Conservation (phyloP, 176 grass and related monocot species). For the Juncus inflexus region DNA sequence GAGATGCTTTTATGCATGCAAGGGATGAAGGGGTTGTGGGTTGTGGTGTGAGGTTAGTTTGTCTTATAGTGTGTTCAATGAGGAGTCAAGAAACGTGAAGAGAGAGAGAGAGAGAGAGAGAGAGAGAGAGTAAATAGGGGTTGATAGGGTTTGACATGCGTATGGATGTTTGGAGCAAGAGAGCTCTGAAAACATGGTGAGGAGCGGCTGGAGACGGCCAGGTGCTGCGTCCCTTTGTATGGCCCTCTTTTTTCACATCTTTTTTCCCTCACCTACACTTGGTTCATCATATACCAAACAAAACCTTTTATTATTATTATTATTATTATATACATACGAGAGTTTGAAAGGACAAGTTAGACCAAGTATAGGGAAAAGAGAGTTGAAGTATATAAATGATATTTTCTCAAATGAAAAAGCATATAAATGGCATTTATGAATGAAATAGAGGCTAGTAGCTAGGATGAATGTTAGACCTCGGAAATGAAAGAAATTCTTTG, state of each 20-base stretch:
- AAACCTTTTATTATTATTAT: neutral
- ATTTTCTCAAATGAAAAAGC: too few species aligned
- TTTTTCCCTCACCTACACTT: conserved; percentile 1
- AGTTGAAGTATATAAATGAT: neutral
- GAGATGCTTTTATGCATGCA: conserved; percentile 42
- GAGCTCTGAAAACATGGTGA: conserved; percentile 60
- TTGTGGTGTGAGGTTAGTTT: conserved; percentile 7
- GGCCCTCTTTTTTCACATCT: conserved; percentile 19
- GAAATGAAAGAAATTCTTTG: conserved; percentile 66
- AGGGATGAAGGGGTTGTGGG: neutral
- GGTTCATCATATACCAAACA: conserved; percentile 12
- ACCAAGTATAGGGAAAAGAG: neutral
- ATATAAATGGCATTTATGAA: conserved; percentile 16
- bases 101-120: conserved; percentile 6
- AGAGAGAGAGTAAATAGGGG: neutral
- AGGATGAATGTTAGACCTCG: conserved; percentile 45
- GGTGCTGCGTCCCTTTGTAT: conserved; percentile 38
- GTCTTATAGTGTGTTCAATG: conserved; percentile 21
- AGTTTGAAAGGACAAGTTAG: too few species aligned
- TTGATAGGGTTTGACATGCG: conserved; percentile 42
- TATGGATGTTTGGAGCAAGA: conserved; percentile 42
- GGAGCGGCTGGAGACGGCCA: conserved; percentile 46
- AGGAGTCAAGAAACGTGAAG: conserved; percentile 23
- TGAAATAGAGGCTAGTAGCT: conserved; percentile 20
- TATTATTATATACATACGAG: too few species aligned